A percentile compares a stretch with the other conserved stretches of the same genome.
Conservation (phyloP, 1,284 basidiomycete species). For the Sporisorium exsertum region DNA sequence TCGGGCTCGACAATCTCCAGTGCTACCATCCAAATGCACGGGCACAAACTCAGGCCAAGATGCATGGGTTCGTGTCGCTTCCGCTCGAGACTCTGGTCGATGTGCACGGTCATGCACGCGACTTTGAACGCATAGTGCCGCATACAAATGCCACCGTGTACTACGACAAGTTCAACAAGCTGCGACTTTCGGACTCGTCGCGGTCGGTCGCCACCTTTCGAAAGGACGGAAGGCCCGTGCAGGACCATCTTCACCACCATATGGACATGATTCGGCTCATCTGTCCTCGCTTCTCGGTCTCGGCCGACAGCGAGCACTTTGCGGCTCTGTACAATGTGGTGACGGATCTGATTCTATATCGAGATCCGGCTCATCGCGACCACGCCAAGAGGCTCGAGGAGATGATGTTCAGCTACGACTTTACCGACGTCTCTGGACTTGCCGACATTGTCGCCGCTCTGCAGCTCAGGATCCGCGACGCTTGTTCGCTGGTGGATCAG, state of each 20-base stretch:
- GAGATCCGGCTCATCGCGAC: slow-evolving; percentile 77
- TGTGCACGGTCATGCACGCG: slow-evolving; percentile 37
- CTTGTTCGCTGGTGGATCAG: slow-evolving; percentile 54
- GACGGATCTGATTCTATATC: slow-evolving; percentile 83
- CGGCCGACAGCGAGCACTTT: slow-evolving; percentile 87
- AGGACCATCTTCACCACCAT: slow-evolving; percentile 82
- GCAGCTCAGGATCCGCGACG: slow-evolving; percentile 79
- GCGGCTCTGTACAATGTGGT: slow-evolving; percentile 88
- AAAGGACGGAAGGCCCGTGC: slow-evolving; percentile 60
- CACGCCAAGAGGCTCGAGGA: slow-evolving; percentile 74
- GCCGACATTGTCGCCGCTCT: slow-evolving; percentile 79
- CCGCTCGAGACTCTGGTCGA: slow-evolving; percentile 80
- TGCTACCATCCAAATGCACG: slow-evolving; percentile 80
- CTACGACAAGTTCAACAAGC: slow-evolving; percentile 90
- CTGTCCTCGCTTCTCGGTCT: slow-evolving; percentile 81
- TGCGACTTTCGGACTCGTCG: slow-evolving; percentile 77
- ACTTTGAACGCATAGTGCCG: slow-evolving; percentile 82
- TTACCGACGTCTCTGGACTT: slow-evolving; percentile 80
- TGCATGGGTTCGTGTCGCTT: slow-evolving; percentile 72
- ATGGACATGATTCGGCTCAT: slow-evolving; percentile 85
- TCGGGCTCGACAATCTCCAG: slow-evolving; percentile 82
- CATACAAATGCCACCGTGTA: slow-evolving; percentile 87
- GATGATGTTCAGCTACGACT: slow-evolving; percentile 89
- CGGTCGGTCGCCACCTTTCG: slow-evolving; percentile 71
- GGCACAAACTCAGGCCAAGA: slow-evolving; percentile 63